Conservation (phyloP, 352 stramenopile species). For the Pythium coloratum region DNA sequence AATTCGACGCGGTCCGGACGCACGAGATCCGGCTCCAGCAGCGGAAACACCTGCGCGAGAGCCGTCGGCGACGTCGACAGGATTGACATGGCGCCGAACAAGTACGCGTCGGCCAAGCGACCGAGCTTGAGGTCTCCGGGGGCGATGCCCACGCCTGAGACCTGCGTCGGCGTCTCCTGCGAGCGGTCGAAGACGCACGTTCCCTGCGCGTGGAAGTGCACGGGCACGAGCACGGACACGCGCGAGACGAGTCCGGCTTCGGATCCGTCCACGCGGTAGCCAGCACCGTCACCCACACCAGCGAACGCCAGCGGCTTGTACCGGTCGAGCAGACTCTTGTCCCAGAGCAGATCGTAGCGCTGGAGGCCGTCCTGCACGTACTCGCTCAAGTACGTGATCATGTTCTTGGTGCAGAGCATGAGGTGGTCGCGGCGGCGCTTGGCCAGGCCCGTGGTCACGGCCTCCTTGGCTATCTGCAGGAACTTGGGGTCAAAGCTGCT, state of each 20-base stretch:
- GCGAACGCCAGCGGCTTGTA: constrained; percentile 78
- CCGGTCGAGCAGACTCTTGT: constrained; percentile 76
- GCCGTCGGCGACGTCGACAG: constrained; percentile 75
- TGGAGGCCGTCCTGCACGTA: constrained; percentile 81
- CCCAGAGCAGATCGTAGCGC: constrained; percentile 82
- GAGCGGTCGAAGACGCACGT: constrained; percentile 83
- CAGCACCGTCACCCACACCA: constrained; percentile 64
- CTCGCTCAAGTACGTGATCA: constrained; percentile 84
- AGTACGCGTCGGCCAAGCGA: constrained; percentile 71
- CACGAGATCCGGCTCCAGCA: constrained; percentile 63
- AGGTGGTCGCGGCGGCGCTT: constrained; percentile 76
- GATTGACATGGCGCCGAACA: constrained; percentile 83
- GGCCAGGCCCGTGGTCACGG: constrained; percentile 57
- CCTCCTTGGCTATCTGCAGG: constrained; percentile 65
- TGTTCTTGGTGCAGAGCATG: constrained; percentile 78
- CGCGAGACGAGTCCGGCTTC: constrained; percentile 57
- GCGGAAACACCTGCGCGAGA: constrained; percentile 72
- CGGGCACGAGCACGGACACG: constrained; percentile 75
- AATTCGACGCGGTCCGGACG: constrained; percentile 61
- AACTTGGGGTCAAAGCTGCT: constrained; percentile 59
- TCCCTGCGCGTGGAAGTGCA: constrained; percentile 77
- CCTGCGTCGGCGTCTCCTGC: constrained; percentile 40
- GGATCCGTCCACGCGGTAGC: constrained; percentile 69
- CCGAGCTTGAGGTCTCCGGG: constrained; percentile 64
- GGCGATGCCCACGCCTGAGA: constrained; percentile 71